Base-by-base conservation (phyloP, 2,329 filamentous ascomycete genomes). In the Xylariaceae sp. region DNA sequence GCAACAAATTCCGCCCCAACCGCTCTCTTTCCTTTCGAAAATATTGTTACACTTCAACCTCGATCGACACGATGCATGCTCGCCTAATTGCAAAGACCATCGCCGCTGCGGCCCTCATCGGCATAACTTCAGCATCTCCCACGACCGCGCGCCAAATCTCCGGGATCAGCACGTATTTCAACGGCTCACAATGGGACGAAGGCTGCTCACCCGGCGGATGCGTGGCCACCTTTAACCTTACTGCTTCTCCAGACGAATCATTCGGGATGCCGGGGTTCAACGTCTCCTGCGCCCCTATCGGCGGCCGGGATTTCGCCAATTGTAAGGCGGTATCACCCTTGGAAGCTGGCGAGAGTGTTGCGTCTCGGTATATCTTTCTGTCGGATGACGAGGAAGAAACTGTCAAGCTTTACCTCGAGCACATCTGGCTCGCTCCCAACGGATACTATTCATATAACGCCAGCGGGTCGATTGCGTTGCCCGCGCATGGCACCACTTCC, bases 261-360 rank as follows among this genome's bases (percentile, higher is more conserved):
- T 3, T 23, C 12, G 50, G 42, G 6, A 58, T 59, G 3, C 61
- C 61, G 2, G 55, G 44, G 19, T 63, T 63, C 53, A 41, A 53
- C 22, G 60, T 58, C 14, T 7, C 38, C 14, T 63, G 61, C 53
- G 48, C 52, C 36, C 52, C 56, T 22, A 42, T 61, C 29, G 55
- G 55, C 47, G 50, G 58, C 40, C 40, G 50, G 41, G 44, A 41
- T 22, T 61, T 53, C 54, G 19, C 52, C 2, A 33, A 51, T 14
- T 63, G 61, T 53, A 44, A 48, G 12, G 38, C 50, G 19, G 29
- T 45, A 7, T 42, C 40, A 37, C 46, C 44, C 2, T 21, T 41
- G 16, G 20, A 42, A 4, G 33, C 25, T 3, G 42, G 37, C 35
- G 55, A 56, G 6, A 33, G 17, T 6, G 58, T 63, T 17, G 40